These are phyloP conservation scores for Aspergillus phoenicis DNA, from an alignment of 2,329 filamentous ascomycete species.

Conservation along the genomic window DNA sequence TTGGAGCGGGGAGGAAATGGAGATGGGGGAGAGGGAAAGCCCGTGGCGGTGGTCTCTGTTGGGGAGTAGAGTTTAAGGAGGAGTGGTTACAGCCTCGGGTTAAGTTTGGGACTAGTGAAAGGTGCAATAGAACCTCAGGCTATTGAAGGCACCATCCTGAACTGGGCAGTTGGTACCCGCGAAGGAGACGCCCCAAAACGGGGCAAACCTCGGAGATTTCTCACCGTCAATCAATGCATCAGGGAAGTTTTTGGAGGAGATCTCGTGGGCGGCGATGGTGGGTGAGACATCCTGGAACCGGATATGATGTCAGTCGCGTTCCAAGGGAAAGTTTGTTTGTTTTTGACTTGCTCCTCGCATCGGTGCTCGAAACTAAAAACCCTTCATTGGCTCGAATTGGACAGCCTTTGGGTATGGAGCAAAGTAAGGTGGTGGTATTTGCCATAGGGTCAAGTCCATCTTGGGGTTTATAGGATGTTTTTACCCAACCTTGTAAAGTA, in stretches of 20 bases:
- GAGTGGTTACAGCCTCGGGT: neutral
- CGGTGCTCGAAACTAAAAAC: neutral
- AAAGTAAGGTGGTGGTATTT: neutral
- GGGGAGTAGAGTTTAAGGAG: neutral
- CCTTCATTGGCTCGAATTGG: too few species aligned
- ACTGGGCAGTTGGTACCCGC: slow-evolving; percentile 12
- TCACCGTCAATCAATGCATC: neutral
- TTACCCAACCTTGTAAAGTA: too few species aligned
- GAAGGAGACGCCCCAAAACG: neutral
- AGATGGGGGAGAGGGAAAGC: neutral
- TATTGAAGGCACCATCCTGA: slow-evolving; percentile 22
- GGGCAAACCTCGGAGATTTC: slow-evolving; percentile 24
- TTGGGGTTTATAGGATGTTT: too few species aligned
- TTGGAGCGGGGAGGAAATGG: neutral
- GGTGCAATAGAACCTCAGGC: slow-evolving; percentile 20
- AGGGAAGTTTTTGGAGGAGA: neutral
- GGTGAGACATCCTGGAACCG: slow-evolving; percentile 18
- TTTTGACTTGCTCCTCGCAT: neutral
- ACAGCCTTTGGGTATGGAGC: neutral
- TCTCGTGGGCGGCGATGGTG: slow-evolving; percentile 16
- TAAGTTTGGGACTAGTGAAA: slow-evolving; percentile 10
- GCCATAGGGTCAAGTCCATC: too few species aligned
- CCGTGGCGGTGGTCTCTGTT: neutral
- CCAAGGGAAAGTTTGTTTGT: slow-evolving; percentile 8
- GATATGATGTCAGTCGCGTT: slow-evolving; percentile 21